phyloP scores from a whole-genome alignment of 2,329 filamentous ascomycete species.

The Fusarium camptoceras region DNA sequence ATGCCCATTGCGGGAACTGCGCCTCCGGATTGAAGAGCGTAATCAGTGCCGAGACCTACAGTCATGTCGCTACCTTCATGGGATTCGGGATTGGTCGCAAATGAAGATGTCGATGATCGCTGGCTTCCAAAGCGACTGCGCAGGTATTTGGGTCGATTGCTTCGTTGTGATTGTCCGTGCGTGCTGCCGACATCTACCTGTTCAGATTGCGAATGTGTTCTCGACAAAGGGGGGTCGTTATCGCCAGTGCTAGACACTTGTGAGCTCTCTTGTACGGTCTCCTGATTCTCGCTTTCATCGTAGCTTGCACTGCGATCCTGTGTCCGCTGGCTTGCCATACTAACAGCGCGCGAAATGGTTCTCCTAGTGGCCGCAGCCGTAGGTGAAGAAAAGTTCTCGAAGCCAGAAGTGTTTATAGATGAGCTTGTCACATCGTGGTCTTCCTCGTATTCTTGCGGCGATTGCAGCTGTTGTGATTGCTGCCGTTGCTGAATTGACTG shows the following conservation, averaged over 20 bases:
- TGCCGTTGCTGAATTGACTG: constrained; percentile 33
- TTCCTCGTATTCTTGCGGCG: constrained; percentile 19
- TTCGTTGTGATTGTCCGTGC: constrained; percentile 60
- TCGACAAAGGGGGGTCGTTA: constrained; percentile 47
- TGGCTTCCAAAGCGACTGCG: constrained; percentile 69
- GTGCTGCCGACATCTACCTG: constrained; percentile 59
- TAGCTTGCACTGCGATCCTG: constrained; percentile 43
- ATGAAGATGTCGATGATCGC: constrained; percentile 71
- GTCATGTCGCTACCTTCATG: constrained; percentile 79
- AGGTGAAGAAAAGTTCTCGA: constrained; percentile 67
- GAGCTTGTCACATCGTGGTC: constrained; percentile 45
- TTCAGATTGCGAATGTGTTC: constrained; percentile 50
- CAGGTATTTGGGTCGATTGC: constrained; percentile 67
- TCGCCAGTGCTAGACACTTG: constrained; percentile 48
- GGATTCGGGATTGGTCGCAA: constrained; percentile 64
- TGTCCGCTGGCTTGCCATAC: constrained; percentile 54
- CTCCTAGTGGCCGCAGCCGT: constrained; percentile 66
- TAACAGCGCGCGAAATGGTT: constrained; percentile 64
- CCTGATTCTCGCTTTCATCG: constrained; percentile 42
- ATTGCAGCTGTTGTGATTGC: not conserved
- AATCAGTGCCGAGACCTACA: constrained; percentile 76
- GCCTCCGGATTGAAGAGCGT: constrained; percentile 84
- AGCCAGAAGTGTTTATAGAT: constrained; percentile 59
- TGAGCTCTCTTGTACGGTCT: constrained; percentile 48
- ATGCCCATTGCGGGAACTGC: constrained; percentile 69